Evolutionary conservation across 2,329 filamentous ascomycete genomes (phyloP), one percentile per base, ranked within the genome.

Genomic region (Diaporthe citriasiana): DNA sequence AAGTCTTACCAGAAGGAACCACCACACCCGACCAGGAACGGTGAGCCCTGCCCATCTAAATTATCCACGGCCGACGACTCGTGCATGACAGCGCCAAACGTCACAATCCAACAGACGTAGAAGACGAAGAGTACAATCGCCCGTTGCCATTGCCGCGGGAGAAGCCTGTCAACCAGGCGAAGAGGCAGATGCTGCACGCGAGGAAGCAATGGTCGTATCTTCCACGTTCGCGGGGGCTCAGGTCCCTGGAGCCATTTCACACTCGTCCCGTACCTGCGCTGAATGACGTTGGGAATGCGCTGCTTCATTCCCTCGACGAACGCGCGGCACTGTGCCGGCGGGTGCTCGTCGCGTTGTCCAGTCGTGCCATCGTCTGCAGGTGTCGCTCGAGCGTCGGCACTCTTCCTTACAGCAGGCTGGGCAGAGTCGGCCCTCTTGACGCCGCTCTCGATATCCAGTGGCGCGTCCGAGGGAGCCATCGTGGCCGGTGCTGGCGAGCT

Each of bases 71-170:
- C 63, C 0, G 73, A 56, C 9, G 73, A 75, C 40, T 75, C 35
- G 51, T 66, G 73, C 42, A 75, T 51, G 22, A 75, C 63, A 3
- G 73, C 73, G 6, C 38, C 73, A 30, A 75, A 75, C 1, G 73
- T 75, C 12, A 65, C 71, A 22, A 75, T 60, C 73, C 73, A 75
- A 40, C 73, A 75, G 65, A 75, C 27, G 30, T 73, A 75, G 53
- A 75, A 75, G n/a, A 75, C 27, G 17, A 73, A 13, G 27, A 75
- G 71, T 5, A 38, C 71, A 9, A 68, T 1, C 5, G 56, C 40
- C 30, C 73, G 65, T 25, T 75, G 73, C 73, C 73, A 75, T 25
- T 50, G 73, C 22, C 71, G 72, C 27, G 73, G 65, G 33, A 72
- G 69, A 33, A 70, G 17, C 42, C 19, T 66, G 17, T 73, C 73